Conservation (phyloP, 179 eudicot genomes). For the Camellia oleifera region DNA sequence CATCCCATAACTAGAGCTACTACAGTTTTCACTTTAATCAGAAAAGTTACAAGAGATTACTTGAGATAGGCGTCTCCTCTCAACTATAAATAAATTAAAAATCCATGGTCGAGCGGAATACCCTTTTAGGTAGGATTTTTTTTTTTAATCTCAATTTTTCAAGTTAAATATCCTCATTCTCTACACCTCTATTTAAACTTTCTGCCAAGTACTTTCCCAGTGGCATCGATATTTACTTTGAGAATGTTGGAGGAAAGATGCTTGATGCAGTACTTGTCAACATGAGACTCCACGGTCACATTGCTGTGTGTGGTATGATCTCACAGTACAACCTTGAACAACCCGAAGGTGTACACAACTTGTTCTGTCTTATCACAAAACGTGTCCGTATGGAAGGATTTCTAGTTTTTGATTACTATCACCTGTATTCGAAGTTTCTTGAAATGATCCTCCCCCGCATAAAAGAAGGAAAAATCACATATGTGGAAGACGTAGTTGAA, state of each 20-base stretch:
- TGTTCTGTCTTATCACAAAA: conserved; percentile 28
- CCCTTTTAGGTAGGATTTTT: too few relatives aligned
- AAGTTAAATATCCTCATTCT: background rate
- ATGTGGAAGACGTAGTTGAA: conserved; percentile 44
- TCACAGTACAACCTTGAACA: conserved; percentile 54
- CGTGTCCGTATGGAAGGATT: conserved; percentile 42
- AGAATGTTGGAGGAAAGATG: conserved; percentile 57
- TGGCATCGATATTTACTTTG: conserved; percentile 61
- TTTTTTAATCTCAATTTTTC: background rate
- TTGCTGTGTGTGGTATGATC: conserved; percentile 56
- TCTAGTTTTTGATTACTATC: conserved; percentile 32
- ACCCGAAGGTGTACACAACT: conserved; percentile 44
- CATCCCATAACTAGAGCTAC: too few relatives aligned
- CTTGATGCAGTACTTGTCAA: conserved; percentile 49
- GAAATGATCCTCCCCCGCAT: conserved; percentile 41
- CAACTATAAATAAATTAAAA: too few relatives aligned
- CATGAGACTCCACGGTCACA: conserved; percentile 49
- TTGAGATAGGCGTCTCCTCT: too few relatives aligned
- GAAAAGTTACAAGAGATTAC: too few relatives aligned
- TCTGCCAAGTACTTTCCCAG: conserved; percentile 39
- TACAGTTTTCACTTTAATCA: too few relatives aligned
- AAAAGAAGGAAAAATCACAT: conserved; percentile 32
- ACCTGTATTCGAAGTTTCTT: conserved; percentile 36
- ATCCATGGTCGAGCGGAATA: too few relatives aligned
- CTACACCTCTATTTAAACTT: background rate